A percentile compares a stretch with the other conserved stretches of the same genome.
phyloP scores from a whole-genome alignment of 805 yeast species.

The Wickerhamomyces hampshirensis region DNA sequence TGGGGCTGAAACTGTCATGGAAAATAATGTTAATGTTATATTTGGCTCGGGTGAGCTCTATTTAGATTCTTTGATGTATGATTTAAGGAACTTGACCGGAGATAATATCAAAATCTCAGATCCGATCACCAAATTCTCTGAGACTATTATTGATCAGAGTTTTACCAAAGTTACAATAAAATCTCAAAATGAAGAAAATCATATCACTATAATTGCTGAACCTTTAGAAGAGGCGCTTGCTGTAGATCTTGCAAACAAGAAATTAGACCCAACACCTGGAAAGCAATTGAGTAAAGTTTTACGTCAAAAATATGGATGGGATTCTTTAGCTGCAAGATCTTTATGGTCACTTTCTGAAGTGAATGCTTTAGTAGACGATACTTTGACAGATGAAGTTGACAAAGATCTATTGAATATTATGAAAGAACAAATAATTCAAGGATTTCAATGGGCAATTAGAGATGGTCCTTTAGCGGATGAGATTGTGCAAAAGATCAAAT shows the following conservation, averaged over 20 bases:
- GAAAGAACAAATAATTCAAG: conserved; percentile 59
- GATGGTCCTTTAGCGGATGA: conserved; percentile 96
- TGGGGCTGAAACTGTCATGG: conserved; percentile 64
- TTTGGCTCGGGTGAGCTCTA: conserved; percentile 85
- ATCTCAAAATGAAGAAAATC: conserved; percentile 49
- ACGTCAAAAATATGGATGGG: conserved; percentile 67
- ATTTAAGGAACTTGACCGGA: conserved; percentile 54
- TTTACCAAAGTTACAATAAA: conserved; percentile 60
- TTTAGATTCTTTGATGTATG: conserved; percentile 78
- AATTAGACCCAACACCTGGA: conserved; percentile 29
- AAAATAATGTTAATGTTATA: conserved; percentile 81
- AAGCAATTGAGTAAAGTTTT: conserved; percentile 47
- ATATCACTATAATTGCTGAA: conserved; percentile 69
- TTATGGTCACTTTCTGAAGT: conserved; percentile 67
- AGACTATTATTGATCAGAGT: conserved; percentile 65
- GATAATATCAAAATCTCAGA: conserved; percentile 79
- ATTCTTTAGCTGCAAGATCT: conserved; percentile 74
- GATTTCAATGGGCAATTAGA: conserved; percentile 75
- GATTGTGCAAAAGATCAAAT: conserved; percentile 62
- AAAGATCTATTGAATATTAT: conserved; percentile 39
- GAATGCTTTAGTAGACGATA: conserved; percentile 62
- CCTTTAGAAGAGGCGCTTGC: conserved; percentile 58
- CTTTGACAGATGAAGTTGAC: conserved; percentile 67
- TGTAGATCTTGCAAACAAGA: conserved; percentile 50
- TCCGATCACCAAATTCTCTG: conserved; percentile 76